Conservation (phyloP, 225 moss, liverwort and hornwort species). For the Straminergon stramineum region DNA sequence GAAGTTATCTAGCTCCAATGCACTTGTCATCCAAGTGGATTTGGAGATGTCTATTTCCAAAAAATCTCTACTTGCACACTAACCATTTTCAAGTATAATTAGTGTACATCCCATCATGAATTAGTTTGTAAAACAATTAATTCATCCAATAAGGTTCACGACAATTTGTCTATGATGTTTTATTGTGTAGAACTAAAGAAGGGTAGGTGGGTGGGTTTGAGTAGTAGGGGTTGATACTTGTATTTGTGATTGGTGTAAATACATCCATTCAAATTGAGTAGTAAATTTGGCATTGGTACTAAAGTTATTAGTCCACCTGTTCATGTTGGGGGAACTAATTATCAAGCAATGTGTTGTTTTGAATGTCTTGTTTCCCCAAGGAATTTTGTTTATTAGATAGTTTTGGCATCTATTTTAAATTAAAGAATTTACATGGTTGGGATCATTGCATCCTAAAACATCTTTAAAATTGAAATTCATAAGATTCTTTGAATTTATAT, state of each 20-base stretch:
- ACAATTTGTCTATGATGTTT: not conserved
- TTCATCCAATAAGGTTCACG: not conserved
- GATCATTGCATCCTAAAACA: not conserved
- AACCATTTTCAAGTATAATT: not conserved
- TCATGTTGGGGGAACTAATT: not conserved
- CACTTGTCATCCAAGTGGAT: not conserved
- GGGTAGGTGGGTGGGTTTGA: not conserved
- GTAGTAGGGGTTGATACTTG: rapidly evolving
- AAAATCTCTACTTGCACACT: not conserved
- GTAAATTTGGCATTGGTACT: not conserved
- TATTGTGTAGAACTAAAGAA: rapidly evolving
- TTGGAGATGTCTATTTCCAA: rapidly evolving
- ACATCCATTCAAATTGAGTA: not conserved
- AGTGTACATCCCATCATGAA: not conserved
- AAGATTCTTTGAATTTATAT: not conserved
- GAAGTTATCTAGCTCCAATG: rapidly evolving
- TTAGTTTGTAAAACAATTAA: not conserved
- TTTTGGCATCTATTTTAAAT: not conserved
- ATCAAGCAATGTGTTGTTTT: not conserved
- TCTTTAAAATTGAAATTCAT: not conserved
- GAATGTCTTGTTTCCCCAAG: not conserved
- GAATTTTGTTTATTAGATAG: not conserved
- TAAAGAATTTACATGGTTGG: not conserved
- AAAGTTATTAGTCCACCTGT: not conserved
- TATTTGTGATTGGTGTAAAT: not conserved